These are phyloP conservation scores for Candida fluviatilis DNA, from an alignment of 805 yeast genomes.

Conservation along the genomic window DNA sequence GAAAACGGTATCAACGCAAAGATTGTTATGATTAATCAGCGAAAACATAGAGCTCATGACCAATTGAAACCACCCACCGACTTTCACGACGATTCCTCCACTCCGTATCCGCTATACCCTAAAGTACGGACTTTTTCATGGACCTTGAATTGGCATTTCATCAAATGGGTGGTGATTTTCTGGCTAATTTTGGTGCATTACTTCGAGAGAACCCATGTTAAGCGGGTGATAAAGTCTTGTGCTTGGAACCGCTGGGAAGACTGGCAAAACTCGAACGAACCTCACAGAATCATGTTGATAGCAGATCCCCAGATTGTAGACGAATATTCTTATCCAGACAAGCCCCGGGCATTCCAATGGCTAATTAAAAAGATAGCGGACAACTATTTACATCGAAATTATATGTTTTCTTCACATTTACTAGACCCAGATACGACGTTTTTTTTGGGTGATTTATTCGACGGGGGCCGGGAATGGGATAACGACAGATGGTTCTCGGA, in stretches of 20 bases:
- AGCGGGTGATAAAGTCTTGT: slow-evolving; percentile 21
- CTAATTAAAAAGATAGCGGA: slow-evolving; percentile 66
- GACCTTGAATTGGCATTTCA: slow-evolving; percentile 8
- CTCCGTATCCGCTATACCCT: slow-evolving; percentile 1
- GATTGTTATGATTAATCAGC: neutral
- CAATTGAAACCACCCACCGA: neutral
- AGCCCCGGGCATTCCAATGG: slow-evolving; percentile 47
- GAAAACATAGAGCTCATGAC: neutral
- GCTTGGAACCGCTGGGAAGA: slow-evolving; percentile 66
- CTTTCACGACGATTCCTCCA: slow-evolving; percentile 1
- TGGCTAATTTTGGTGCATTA: slow-evolving; percentile 29
- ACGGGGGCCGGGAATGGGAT: slow-evolving; percentile 90
- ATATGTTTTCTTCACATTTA: slow-evolving; percentile 50
- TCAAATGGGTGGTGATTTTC: slow-evolving; percentile 10
- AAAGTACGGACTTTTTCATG: neutral
- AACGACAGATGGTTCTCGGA: slow-evolving; percentile 65
- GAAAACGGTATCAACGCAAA: neutral
- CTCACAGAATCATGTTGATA: slow-evolving; percentile 53
- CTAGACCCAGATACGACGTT: slow-evolving; percentile 73
- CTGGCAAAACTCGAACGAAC: slow-evolving; percentile 39
- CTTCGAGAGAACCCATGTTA: slow-evolving; percentile 28
- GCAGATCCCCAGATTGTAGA: slow-evolving; percentile 98
- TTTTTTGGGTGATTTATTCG: slow-evolving; percentile 89
- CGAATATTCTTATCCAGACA: slow-evolving; percentile 76
- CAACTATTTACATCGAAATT: slow-evolving; percentile 74